Evolutionary conservation across 352 stramenopile species (phyloP), one percentile per base, ranked within the genome.

Genomic region (Globisporangium recalcitrans): DNA sequence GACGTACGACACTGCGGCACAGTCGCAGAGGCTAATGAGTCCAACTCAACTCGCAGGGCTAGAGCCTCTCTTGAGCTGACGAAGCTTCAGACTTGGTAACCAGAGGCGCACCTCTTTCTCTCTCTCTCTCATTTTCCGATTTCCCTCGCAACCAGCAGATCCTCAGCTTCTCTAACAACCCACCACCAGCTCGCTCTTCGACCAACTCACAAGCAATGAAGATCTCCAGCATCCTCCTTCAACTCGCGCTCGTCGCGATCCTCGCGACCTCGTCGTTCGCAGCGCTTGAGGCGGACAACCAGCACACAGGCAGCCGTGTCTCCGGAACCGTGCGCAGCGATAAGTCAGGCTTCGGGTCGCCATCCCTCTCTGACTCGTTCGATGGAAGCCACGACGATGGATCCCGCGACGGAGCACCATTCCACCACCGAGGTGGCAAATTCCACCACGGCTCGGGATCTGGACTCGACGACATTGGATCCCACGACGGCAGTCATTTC

Each of bases 41-140:
- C n/a, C n/a, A n/a, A n/a, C n/a, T n/a, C n/a, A n/a, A n/a, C n/a
- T n/a, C n/a, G n/a, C n/a, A n/a, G n/a, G n/a, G n/a, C n/a, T n/a
- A n/a, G n/a, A n/a, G n/a, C n/a, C n/a, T n/a, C n/a, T n/a, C n/a
- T n/a, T n/a, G n/a, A n/a, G n/a, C n/a, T n/a, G n/a, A n/a, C n/a
- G n/a, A n/a, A n/a, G n/a, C n/a, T n/a, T n/a, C n/a, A n/a, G n/a
- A n/a, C n/a, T n/a, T n/a, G n/a, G n/a, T n/a, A n/a, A n/a, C n/a
- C n/a, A n/a, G n/a, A n/a, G n/a, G n/a, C n/a, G n/a, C n/a, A n/a
- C n/a, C n/a, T n/a, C 31, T 34, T 8, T 34, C 27, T 6, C 27
- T 31, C 5, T 38, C 32, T 11, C 31, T 38, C 46, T 57, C 51
- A 57, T 32, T 57, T 57, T 57, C 21, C 51, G 22, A 57, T 57